phyloP scores from a whole-genome alignment of 352 stramenopile species.

The Globisporangium lucens region DNA sequence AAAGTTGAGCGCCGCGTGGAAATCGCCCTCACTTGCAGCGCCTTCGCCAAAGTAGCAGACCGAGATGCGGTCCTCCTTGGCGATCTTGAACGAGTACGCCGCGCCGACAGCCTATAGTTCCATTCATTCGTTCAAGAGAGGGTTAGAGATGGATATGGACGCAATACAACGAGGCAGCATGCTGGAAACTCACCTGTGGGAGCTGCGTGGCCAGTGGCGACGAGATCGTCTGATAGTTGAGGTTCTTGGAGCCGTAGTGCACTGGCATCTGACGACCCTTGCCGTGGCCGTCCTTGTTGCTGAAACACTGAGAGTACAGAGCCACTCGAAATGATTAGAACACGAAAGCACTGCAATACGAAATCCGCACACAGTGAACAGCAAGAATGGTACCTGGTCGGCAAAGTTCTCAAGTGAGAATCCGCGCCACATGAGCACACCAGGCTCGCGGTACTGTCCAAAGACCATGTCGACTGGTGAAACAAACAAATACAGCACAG shows the following conservation, averaged over 20 bases:
- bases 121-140: background rate
- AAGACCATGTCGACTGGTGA: constrained; percentile 91
- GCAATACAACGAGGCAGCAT: background rate
- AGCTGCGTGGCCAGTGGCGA: constrained; percentile 97
- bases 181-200: constrained; percentile 63
- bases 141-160: background rate
- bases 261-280: constrained; percentile 98
- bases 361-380: background rate
- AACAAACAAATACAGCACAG: background rate
- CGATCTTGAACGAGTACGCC: constrained; percentile 95
- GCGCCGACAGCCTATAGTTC: constrained; percentile 89
- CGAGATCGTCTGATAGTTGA: constrained; percentile 98
- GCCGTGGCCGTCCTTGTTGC: constrained; percentile 94
- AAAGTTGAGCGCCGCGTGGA: constrained; percentile 97
- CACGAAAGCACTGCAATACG: background rate
- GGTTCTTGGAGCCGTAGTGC: constrained; percentile 94
- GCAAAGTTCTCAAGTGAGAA: constrained; percentile 97
- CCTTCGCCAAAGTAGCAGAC: constrained; percentile 98
- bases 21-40: constrained; percentile 95
- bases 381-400: constrained; percentile 71
- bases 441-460: constrained; percentile 97
- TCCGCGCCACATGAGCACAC: constrained; percentile 97
- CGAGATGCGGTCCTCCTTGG: constrained; percentile 88
- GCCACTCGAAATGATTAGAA: background rate
- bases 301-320: constrained; percentile 82